These are phyloP conservation scores for Ustulina deusta DNA, from an alignment of 2,329 filamentous ascomycete genomes.

Conservation along the genomic window DNA sequence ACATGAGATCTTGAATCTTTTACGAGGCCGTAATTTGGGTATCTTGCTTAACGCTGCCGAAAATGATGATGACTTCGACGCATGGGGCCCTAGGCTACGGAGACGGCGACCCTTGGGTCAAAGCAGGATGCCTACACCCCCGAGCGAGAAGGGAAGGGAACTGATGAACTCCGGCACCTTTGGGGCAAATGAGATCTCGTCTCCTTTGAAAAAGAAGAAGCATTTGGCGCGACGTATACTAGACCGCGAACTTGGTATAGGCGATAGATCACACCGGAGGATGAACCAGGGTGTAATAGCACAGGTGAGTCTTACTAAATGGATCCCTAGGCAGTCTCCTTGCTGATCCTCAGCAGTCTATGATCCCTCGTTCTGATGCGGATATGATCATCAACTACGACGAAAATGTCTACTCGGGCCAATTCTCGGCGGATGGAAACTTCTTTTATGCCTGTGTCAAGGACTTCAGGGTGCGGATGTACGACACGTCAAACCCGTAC, in stretches of 20 bases:
- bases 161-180: slow-evolving; percentile 88
- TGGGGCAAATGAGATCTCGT: slow-evolving; percentile 69
- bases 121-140: slow-evolving; percentile 82
- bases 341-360: slow-evolving; percentile 61
- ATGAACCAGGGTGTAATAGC: slow-evolving; percentile 74
- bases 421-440: slow-evolving; percentile 96
- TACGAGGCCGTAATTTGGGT: slow-evolving; percentile 56
- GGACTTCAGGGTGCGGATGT: slow-evolving; percentile 96
- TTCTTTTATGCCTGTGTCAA: slow-evolving; percentile 95
- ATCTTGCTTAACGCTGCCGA: slow-evolving; percentile 53
- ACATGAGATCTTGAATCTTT: slow-evolving; percentile 57
- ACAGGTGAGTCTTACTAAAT: slow-evolving; percentile 62
- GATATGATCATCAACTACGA: slow-evolving; percentile 92
- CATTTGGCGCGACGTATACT: slow-evolving; percentile 78
- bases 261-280: slow-evolving; percentile 68
- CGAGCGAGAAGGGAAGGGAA: slow-evolving; percentile 78
- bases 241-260: slow-evolving; percentile 83
- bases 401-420: slow-evolving; percentile 89
- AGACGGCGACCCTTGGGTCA: slow-evolving; percentile 60
- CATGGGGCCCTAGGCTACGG: slow-evolving; percentile 59
- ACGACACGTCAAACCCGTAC: slow-evolving; percentile 95
- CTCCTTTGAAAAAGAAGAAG: slow-evolving; percentile 65
- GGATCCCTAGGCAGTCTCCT: background rate
- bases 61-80: slow-evolving; percentile 52
- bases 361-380: slow-evolving; percentile 81